Conservation (phyloP, 805 yeast genomes). For the Candida orba region DNA sequence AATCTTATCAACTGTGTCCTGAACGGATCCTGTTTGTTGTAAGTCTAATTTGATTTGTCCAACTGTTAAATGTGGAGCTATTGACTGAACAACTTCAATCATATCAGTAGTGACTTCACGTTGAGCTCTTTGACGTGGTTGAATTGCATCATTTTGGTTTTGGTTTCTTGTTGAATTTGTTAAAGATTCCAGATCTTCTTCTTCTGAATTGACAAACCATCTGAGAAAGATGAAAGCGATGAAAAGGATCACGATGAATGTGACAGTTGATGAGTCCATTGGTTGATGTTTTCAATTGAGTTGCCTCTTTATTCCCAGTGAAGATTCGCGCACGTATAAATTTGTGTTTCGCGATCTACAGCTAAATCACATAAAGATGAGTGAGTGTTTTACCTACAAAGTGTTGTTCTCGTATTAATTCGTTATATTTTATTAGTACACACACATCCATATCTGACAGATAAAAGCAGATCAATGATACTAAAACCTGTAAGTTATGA, state of each 20-base stretch:
- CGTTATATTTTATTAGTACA: background rate
- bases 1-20: slow-evolving; percentile 67
- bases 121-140: slow-evolving; percentile 14
- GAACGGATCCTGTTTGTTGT: slow-evolving; percentile 72
- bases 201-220: slow-evolving; percentile 60
- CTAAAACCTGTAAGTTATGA: background rate
- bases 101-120: slow-evolving; percentile 58
- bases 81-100: slow-evolving; percentile 78
- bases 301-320: background rate
- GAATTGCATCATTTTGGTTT: background rate
- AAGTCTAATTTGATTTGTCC: slow-evolving; percentile 72
- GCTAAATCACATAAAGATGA: too few relatives aligned
- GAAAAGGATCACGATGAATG: slow-evolving; percentile 41
- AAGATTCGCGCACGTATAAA: background rate
- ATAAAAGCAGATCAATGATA: too few relatives aligned
- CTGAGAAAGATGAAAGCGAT: slow-evolving; percentile 53
- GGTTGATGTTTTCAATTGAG: background rate
- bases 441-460: too few relatives aligned
- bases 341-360: too few relatives aligned
- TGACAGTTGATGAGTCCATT: slow-evolving; percentile 50
- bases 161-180: background rate
- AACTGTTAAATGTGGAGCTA: slow-evolving; percentile 66
- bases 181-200: slow-evolving; percentile 8
- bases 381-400: background rate
- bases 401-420: background rate